phyloP scores from a whole-genome alignment of 2,329 filamentous ascomycete genomes.

The Alternaria ethzedia region DNA sequence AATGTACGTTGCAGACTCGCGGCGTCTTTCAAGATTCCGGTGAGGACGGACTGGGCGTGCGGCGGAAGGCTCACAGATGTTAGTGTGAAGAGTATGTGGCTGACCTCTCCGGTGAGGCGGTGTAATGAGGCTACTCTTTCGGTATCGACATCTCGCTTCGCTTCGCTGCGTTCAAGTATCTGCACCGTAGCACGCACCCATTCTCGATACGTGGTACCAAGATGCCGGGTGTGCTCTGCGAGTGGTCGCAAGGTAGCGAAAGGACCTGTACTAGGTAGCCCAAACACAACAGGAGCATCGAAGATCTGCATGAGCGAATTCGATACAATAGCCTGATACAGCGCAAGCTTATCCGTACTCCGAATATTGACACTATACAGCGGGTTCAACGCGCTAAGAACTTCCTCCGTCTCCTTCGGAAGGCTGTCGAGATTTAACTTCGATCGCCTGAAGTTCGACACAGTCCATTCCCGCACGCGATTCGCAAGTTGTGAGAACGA shows the following conservation, averaged over 20 bases:
- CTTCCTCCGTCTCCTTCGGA: constrained; percentile 20
- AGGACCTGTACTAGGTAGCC: constrained; percentile 31
- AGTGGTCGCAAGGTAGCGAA: constrained; percentile 24
- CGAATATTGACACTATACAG: constrained; percentile 16
- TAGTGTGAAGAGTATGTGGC: constrained; percentile 30
- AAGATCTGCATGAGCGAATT: constrained; percentile 37
- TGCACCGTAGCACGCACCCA: constrained; percentile 42
- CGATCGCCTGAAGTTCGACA: constrained; percentile 70
- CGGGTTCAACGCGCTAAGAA: constrained; percentile 25
- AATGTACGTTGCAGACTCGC: constrained; percentile 36
- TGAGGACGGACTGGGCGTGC: constrained; percentile 24
- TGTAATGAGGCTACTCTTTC: constrained; percentile 23
- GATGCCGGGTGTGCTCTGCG: constrained; percentile 23
- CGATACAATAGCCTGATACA: constrained; percentile 43
- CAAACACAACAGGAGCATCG: constrained; percentile 32
- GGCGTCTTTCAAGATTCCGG: constrained; percentile 31
- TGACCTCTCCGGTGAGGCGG: constrained; percentile 24
- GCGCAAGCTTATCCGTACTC: constrained; percentile 32
- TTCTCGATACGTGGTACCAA: constrained; percentile 27
- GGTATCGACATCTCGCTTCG: constrained; percentile 1
- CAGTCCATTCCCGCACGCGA: constrained; percentile 76
- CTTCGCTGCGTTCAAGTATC: constrained; percentile 26
- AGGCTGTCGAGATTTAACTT: constrained; percentile 53
- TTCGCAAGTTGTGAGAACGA: constrained; percentile 68
- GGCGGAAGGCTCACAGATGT: constrained; percentile 27